Evolutionary conservation across 1,284 basidiomycete species (phyloP).

Genomic region (Boletus semigastroideus): DNA sequence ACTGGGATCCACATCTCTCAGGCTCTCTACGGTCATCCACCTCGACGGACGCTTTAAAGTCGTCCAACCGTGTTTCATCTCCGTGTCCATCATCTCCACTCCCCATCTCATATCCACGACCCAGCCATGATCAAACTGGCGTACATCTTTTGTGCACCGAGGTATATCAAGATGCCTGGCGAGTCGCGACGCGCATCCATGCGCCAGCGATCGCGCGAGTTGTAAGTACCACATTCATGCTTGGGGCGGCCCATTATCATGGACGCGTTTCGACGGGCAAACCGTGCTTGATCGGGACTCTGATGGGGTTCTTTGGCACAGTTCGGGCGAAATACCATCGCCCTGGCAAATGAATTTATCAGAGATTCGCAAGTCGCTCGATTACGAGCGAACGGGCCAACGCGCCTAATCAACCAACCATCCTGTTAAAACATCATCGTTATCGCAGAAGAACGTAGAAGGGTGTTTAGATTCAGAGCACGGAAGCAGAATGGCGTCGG

Average conservation of each 20-base stretch:
- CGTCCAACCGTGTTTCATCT: not conserved
- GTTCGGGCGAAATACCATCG: conserved; percentile 28
- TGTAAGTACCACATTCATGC: conserved; percentile 16
- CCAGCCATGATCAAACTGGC: conserved; percentile 31
- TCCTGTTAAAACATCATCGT: conserved; percentile 1
- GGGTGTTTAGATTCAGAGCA: not conserved
- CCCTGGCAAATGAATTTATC: conserved; percentile 31
- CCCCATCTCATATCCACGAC: not conserved
- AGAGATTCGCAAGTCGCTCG: conserved; percentile 34
- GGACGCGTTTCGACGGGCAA: not conserved
- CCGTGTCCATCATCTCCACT: not conserved
- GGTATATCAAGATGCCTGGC: conserved; percentile 33
- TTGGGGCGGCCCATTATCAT: too few relatives aligned
- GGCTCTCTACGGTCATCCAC: not conserved
- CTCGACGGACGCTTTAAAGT: not conserved
- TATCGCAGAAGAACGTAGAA: not conserved
- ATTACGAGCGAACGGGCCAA: conserved; percentile 19
- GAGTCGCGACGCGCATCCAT: conserved; percentile 19
- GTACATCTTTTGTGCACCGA: conserved; percentile 34
- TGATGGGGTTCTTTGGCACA: conserved; percentile 6
- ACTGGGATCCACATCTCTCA: not conserved
- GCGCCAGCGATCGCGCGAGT: conserved; percentile 28
- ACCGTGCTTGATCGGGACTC: not conserved
- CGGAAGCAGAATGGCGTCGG: not conserved
- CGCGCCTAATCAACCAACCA: conserved; percentile 13